Evolutionary conservation across 306 rosid genomes (phyloP).

Genomic region (Prunus davidiana): DNA sequence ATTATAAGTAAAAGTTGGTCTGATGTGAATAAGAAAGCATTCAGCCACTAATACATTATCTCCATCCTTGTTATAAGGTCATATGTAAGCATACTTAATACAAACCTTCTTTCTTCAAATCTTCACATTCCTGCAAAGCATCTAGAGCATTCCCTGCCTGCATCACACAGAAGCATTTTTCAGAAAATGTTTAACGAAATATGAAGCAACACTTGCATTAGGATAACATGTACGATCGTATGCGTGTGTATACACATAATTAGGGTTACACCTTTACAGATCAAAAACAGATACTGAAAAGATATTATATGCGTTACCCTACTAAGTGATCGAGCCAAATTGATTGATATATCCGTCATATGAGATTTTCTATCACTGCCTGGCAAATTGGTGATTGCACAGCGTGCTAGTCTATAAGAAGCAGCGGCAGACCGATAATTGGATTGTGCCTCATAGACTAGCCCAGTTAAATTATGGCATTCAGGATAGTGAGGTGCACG

Average conservation of each 20-base stretch:
- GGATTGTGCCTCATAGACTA: constrained; percentile 74
- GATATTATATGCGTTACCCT: constrained; percentile 41
- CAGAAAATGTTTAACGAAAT: neutral
- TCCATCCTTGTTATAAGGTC: neutral
- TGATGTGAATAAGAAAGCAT: neutral
- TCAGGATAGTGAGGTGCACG: constrained; percentile 85
- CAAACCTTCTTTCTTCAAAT: constrained; percentile 70
- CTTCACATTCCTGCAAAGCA: constrained; percentile 80
- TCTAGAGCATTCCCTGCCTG: constrained; percentile 80
- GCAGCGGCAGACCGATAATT: constrained; percentile 72
- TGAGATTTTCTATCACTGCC: constrained; percentile 40
- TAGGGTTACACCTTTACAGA: neutral
- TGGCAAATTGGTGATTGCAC: constrained; percentile 41
- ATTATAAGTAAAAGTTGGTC: neutral
- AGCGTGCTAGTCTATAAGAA: constrained; percentile 70
- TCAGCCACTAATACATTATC: neutral
- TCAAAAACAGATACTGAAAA: constrained; percentile 12
- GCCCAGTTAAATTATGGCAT: constrained; percentile 78
- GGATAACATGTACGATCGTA: neutral
- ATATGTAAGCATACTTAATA: constrained; percentile 6
- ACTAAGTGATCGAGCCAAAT: constrained; percentile 78
- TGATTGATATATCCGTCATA: constrained; percentile 60
- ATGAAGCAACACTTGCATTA: neutral
- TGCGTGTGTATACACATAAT: neutral
- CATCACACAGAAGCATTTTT: constrained; percentile 25